A percentile compares a stretch with the other conserved stretches of the same genome.
Conservation (phyloP, 768 basidiomycete species). For the Mycena leptocephala region DNA sequence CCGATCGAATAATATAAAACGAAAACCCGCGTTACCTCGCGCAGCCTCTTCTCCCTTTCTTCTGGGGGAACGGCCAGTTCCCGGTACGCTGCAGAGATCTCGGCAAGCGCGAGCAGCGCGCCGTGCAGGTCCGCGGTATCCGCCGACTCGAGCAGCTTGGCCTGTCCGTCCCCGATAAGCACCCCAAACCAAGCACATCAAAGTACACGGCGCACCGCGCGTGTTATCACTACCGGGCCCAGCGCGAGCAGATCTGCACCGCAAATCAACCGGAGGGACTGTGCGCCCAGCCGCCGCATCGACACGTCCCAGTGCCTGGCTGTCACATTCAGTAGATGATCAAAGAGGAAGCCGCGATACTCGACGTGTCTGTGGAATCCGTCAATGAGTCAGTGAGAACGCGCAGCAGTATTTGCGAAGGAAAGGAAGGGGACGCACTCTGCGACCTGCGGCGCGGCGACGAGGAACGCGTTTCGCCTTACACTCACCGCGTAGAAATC, state of each 20-base stretch:
- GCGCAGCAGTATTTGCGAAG: neutral
- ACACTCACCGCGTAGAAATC: conserved; percentile 97
- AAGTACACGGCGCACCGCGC: conserved; percentile 65
- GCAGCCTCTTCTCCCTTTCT: conserved; percentile 55
- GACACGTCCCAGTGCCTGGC: conserved; percentile 91
- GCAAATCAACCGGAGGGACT: conserved; percentile 82
- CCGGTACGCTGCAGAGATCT: conserved; percentile 77
- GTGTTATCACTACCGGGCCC: conserved; percentile 63
- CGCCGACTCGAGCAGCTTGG: conserved; percentile 69
- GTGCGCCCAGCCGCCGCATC: conserved; percentile 85
- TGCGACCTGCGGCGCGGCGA: conserved; percentile 90
- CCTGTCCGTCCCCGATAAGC: conserved; percentile 53
- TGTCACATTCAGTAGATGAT: conserved; percentile 82
- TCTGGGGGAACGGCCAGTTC: conserved; percentile 46
- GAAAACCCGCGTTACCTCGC: conserved; percentile 58
- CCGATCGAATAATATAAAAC: neutral
- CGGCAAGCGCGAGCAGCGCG: conserved; percentile 79
- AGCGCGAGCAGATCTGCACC: conserved; percentile 69
- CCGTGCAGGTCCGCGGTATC: conserved; percentile 88
- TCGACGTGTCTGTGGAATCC: conserved; percentile 74
- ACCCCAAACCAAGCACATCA: neutral
- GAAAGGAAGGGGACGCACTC: conserved; percentile 68
- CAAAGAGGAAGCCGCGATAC: conserved; percentile 79
- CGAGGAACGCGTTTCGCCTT: conserved; percentile 87
- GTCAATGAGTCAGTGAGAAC: neutral